Conservation (phyloP, 2,329 filamentous ascomycete species). For the Cladosporium phlei region DNA sequence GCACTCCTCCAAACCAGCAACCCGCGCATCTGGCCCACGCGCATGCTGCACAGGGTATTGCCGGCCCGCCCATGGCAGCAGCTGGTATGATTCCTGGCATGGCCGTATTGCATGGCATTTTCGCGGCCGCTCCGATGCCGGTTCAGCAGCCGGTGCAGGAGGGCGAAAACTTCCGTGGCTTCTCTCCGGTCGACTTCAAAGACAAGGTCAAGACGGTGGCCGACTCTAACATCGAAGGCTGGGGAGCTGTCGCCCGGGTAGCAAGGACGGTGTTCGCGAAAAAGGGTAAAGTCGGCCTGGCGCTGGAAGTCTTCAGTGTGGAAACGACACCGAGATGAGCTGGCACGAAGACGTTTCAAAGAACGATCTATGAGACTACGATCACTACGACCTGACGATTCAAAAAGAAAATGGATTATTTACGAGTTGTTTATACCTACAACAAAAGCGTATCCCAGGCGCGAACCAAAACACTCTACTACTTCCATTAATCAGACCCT, state of each 20-base stretch:
- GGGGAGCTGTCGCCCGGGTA: conserved; percentile 20
- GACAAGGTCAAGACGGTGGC: conserved; percentile 16
- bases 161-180: conserved; percentile 26
- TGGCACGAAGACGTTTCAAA: no score
- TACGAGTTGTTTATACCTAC: background rate
- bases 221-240: background rate
- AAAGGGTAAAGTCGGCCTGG: conserved; percentile 17
- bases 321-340: background rate
- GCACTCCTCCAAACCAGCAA: background rate
- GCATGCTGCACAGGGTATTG: background rate
- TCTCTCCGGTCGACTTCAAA: conserved; percentile 26
- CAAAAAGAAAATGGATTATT: no score
- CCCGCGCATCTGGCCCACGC: background rate
- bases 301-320: conserved; percentile 19
- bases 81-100: conserved; percentile 2
- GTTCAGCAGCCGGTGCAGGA: conserved; percentile 18
- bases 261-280: conserved; percentile 22
- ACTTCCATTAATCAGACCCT: no score
- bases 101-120: conserved; percentile 2
- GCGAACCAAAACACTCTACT: background rate
- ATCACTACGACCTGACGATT: background rate
- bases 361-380: conserved; percentile 3
- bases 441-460: background rate
- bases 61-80: background rate
- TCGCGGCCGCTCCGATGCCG: background rate